Conservation (phyloP, 169 alveolate genomes). For the Plasmodium coatneyi region DNA sequence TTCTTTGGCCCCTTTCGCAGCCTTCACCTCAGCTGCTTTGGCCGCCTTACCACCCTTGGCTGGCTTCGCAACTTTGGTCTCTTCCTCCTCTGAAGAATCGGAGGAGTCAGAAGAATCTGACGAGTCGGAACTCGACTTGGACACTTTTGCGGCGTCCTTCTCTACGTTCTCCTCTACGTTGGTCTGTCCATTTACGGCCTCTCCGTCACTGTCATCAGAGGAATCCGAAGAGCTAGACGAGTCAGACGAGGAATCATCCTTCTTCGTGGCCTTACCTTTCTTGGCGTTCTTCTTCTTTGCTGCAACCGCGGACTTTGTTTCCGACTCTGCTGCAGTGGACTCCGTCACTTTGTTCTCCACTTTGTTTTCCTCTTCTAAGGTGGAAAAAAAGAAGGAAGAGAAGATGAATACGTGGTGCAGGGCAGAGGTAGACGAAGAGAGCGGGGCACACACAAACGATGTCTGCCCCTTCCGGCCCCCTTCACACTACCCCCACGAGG, state of each 20-base stretch:
- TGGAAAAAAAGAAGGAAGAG: not conserved
- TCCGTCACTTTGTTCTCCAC: conserved; percentile 26
- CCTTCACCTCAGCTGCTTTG: not conserved
- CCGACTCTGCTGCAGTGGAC: conserved; percentile 72
- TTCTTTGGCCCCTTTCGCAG: not conserved
- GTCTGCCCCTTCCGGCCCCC: not conserved
- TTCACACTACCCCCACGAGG: not conserved
- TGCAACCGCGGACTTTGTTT: conserved; percentile 2
- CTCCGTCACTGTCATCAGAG: conserved; percentile 6
- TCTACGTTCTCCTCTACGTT: not conserved
- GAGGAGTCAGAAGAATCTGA: conserved; percentile 51
- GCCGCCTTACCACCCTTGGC: not conserved
- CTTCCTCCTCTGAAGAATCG: conserved; percentile 31
- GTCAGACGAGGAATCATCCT: conserved; percentile 32
- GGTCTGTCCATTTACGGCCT: not conserved
- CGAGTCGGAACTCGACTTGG: conserved; percentile 3
- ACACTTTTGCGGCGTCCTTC: not conserved
- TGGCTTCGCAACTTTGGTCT: not conserved
- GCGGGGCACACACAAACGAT: not conserved
- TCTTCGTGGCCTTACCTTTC: conserved; percentile 8
- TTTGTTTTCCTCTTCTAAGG: not conserved
- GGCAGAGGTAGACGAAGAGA: not conserved
- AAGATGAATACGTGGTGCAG: not conserved
- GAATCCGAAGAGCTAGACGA: conserved; percentile 23
- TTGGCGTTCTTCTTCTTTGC: conserved; percentile 23